Percentiles rank a stretch among this genome's conserved stretches.
phyloP scores from a whole-genome alignment of 2,329 filamentous ascomycete species.

The Monilinia fructigena region DNA sequence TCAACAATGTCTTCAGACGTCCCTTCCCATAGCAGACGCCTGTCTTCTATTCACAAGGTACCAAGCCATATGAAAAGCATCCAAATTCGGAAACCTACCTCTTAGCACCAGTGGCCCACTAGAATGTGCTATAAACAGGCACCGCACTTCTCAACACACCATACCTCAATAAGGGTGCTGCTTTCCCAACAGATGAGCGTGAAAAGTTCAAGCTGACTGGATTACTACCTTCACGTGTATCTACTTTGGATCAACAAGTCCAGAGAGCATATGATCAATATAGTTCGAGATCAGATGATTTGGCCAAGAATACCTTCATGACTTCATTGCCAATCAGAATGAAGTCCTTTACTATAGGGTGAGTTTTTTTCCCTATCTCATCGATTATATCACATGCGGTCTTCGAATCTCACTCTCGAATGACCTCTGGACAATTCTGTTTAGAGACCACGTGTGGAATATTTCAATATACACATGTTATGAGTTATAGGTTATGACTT shows the following conservation, averaged over 20 bases:
- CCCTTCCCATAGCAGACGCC: conserved; percentile 22
- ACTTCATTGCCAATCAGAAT: conserved; percentile 84
- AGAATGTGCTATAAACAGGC: conserved; percentile 51
- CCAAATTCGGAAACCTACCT: conserved; percentile 47
- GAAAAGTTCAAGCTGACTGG: conserved; percentile 68
- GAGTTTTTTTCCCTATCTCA: conserved; percentile 27
- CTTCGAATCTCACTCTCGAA: neutral
- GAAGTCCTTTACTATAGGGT: conserved; percentile 77
- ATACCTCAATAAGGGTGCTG: conserved; percentile 81
- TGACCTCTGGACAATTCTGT: neutral
- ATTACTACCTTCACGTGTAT: conserved; percentile 68
- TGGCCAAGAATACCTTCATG: conserved; percentile 87
- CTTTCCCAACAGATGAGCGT: conserved; percentile 69
- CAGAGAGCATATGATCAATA: conserved; percentile 81
- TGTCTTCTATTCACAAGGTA: conserved; percentile 31
- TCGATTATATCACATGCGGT: neutral
- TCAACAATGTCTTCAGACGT: conserved; percentile 12
- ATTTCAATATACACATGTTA: neutral
- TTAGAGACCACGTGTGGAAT: neutral
- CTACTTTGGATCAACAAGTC: conserved; percentile 74
- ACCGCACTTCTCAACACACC: conserved; percentile 60
- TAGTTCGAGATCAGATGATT: conserved; percentile 55
- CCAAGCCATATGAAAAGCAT: conserved; percentile 34
- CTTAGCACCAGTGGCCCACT: conserved; percentile 50
- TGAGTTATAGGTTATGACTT: neutral